Evolutionary conservation across 1,284 basidiomycete species (phyloP), one percentile per base, ranked within the genome.

Genomic region (Moesziomyces antarcticus): DNA sequence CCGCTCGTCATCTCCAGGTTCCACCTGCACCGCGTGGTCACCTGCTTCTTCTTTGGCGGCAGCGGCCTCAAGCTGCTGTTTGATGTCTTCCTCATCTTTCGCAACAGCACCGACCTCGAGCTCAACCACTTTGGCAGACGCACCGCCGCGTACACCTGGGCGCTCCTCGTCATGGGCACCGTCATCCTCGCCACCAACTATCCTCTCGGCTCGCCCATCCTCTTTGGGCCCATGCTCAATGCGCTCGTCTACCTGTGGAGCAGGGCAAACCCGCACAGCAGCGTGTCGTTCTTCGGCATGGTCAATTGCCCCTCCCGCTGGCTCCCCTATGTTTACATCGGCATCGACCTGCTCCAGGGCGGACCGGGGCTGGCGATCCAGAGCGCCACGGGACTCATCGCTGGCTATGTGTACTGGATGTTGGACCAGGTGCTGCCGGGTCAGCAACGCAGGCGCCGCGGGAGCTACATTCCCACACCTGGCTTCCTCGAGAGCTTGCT

Each of bases 21-120:
- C 40, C 82, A 94, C 89, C 25, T 94, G 50, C 93, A 92, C 91
- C 87, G 93, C 73, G 74, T 91, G 11, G 88, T 89, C 78, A 91
- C 92, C 1, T 90, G 89, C 50, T 91, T 93, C 86, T 92, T 93
- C 81, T 86, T 90, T 25, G 92, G 90, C 75, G 87, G 80, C 0
- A 16, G 37, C 3, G 79, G 75, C 14, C 57, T 82, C 18, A 50
- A 67, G n/a, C 53, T 83, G n/a, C 47, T 83, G 16, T 79, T 81
- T 27, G 80, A 81, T 37, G 40, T 66, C n/a, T 59, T 82, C 33
- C 33, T 81, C 40, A 65, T 83, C 20, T 81, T 58, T 27, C 62
- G 80, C 5, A 74, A 77, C 45, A 73, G 78, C 20, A 44, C 52
- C 0, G 79, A 78, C 18, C 69, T 83, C 41, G 82, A 83, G 49